phyloP scores from a whole-genome alignment of 148 eudicot genomes.

The Cornus controversa region DNA sequence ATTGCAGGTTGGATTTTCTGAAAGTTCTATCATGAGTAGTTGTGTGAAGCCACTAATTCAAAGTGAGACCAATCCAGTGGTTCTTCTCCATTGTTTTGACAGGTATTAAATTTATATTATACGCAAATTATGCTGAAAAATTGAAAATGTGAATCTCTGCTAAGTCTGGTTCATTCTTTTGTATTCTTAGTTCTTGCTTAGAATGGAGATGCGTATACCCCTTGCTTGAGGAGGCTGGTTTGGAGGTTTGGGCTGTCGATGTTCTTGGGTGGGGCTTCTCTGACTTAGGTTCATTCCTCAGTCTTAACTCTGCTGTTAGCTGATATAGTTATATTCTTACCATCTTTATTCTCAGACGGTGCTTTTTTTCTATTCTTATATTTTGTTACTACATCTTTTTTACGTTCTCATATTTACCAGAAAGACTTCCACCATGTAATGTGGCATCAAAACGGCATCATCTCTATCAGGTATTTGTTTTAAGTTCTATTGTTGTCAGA shows the following conservation, averaged over 20 bases:
- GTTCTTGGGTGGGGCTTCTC: constrained; percentile 97
- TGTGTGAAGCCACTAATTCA: constrained; percentile 67
- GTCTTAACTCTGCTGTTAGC: not conserved
- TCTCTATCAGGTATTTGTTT: constrained; percentile 62
- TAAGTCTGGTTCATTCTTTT: constrained; percentile 11
- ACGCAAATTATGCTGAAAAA: constrained; percentile 5
- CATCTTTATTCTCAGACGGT: not conserved
- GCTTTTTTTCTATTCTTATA: not conserved
- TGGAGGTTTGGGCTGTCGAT: constrained; percentile 88
- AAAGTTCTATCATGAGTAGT: constrained; percentile 71
- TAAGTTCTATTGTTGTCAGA: not conserved
- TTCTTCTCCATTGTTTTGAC: constrained; percentile 86
- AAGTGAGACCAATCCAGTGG: constrained; percentile 58
- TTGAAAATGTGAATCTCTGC: not conserved
- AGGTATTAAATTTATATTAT: constrained; percentile 61
- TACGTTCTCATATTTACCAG: constrained; percentile 26
- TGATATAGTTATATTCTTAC: not conserved
- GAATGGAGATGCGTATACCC: constrained; percentile 86
- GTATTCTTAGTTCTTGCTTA: constrained; percentile 65
- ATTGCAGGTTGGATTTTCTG: constrained; percentile 48
- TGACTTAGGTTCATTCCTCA: constrained; percentile 59
- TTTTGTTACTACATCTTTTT: not conserved
- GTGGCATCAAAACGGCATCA: constrained; percentile 76
- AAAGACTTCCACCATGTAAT: constrained; percentile 63
- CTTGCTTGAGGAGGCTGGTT: constrained; percentile 74